Conservation (phyloP, 73 alveolate species). For the Uronychia setigera region DNA sequence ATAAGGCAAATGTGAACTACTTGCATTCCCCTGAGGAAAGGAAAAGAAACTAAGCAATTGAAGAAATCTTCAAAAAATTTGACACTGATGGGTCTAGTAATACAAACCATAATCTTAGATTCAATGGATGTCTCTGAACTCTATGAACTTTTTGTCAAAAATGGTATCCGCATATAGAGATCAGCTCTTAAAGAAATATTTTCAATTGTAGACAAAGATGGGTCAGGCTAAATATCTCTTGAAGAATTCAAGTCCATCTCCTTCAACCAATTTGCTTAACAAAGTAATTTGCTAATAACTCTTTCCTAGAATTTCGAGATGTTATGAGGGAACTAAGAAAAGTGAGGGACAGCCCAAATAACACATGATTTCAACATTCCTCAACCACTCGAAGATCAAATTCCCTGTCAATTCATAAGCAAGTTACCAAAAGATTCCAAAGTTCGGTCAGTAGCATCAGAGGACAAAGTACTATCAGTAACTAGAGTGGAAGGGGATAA, state of each 20-base stretch:
- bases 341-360: too few relatives aligned
- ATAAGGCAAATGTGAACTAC: constrained; percentile 3
- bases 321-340: constrained; percentile 24
- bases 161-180: constrained; percentile 11
- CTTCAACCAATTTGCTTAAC: neutral
- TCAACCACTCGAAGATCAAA: too few relatives aligned
- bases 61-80: constrained; percentile 23
- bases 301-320: constrained; percentile 5
- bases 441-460: neutral
- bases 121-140: constrained; percentile 31
- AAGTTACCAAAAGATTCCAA: too few relatives aligned
- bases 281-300: neutral
- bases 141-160: constrained; percentile 12
- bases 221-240: constrained; percentile 22
- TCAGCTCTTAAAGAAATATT: constrained; percentile 15
- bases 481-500: neutral
- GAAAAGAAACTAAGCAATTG: constrained; percentile 21
- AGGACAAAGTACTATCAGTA: neutral
- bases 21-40: constrained; percentile 19
- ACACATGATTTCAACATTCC: too few relatives aligned
- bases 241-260: constrained; percentile 21
- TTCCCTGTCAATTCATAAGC: too few relatives aligned
- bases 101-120: neutral
- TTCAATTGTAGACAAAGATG: constrained; percentile 18
- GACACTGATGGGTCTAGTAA: constrained; percentile 14